phyloP scores from a whole-genome alignment of 495 filamentous ascomycete genomes.

The Tuber microsphaerosporum region DNA sequence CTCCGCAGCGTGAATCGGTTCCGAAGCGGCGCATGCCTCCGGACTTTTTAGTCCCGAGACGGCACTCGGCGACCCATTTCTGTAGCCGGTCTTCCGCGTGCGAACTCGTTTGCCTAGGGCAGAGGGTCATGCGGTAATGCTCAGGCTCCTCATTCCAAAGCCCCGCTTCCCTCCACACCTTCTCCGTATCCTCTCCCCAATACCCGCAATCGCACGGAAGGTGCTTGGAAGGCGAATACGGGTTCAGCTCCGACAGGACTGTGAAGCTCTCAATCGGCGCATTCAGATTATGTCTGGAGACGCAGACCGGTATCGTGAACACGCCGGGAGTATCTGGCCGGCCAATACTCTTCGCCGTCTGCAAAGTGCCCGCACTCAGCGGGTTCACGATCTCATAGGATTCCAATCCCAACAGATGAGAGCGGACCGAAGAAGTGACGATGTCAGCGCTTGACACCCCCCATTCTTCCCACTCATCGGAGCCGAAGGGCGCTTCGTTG shows the following conservation, averaged over 20 bases:
- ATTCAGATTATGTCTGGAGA: slow-evolving; percentile 35
- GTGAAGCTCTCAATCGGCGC: slow-evolving; percentile 25
- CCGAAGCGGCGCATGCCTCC: slow-evolving; percentile 10
- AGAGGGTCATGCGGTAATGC: slow-evolving; percentile 29
- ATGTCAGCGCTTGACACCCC: slow-evolving; percentile 27
- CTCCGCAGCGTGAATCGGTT: slow-evolving; percentile 25
- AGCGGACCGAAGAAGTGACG: slow-evolving; percentile 31
- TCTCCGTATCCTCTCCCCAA: slow-evolving; percentile 31
- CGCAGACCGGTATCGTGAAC: slow-evolving; percentile 35
- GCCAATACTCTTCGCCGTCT: slow-evolving; percentile 20
- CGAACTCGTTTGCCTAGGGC: slow-evolving; percentile 20
- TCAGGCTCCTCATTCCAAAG: slow-evolving; percentile 19
- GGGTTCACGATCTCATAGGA: slow-evolving; percentile 4
- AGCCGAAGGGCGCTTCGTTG: slow-evolving; percentile 32
- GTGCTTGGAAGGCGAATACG: slow-evolving; percentile 21
- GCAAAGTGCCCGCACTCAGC: slow-evolving; percentile 11
- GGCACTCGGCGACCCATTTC: slow-evolving; percentile 33
- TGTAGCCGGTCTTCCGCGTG: slow-evolving; percentile 27
- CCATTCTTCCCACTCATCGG: slow-evolving; percentile 24
- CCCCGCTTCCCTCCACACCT: slow-evolving; percentile 26
- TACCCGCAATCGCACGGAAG: slow-evolving; percentile 38
- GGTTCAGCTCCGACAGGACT: slow-evolving; percentile 24
- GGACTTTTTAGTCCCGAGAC: slow-evolving; percentile 20
- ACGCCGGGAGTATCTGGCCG: slow-evolving; percentile 26
- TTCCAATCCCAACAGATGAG: slow-evolving; percentile 8